Evolutionary conservation across 768 basidiomycete species (phyloP).

Genomic region (Trametes cingulata): DNA sequence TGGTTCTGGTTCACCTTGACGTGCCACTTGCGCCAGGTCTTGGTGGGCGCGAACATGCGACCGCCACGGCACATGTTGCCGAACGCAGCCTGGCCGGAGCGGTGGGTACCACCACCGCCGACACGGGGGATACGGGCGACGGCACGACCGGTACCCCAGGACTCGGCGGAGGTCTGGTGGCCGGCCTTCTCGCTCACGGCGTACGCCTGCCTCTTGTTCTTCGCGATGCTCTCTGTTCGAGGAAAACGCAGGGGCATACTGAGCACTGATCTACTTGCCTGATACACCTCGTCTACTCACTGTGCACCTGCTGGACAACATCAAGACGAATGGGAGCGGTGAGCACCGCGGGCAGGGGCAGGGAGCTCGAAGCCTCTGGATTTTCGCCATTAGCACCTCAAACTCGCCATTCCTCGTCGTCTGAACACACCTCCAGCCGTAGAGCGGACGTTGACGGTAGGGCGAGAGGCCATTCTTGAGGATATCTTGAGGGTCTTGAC

Average conservation of each 20-base stretch:
- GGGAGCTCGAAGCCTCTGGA: slow-evolving; percentile 81
- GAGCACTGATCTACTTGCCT: not conserved
- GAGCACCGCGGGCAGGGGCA: slow-evolving; percentile 93
- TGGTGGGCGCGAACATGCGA: slow-evolving; percentile 99
- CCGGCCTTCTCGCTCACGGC: slow-evolving; percentile 97
- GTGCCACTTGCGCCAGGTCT: slow-evolving; percentile 99
- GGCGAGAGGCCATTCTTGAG: slow-evolving; percentile 84
- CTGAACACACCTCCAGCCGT: slow-evolving; percentile 63
- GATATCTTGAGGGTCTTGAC: slow-evolving; percentile 46
- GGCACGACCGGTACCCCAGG: slow-evolving; percentile 99
- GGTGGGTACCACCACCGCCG: slow-evolving; percentile 96
- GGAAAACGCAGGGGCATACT: not conserved
- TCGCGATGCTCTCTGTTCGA: slow-evolving; percentile 87
- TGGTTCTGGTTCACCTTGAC: slow-evolving; percentile 99
- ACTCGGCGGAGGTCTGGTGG: slow-evolving; percentile 98
- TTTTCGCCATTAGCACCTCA: slow-evolving; percentile 3
- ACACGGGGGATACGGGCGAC: slow-evolving; percentile 99
- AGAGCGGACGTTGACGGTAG: slow-evolving; percentile 84
- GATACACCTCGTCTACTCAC: slow-evolving; percentile 55
- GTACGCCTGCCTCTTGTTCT: slow-evolving; percentile 98
- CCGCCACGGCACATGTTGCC: slow-evolving; percentile 99
- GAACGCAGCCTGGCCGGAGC: slow-evolving; percentile 99
- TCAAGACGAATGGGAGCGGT: slow-evolving; percentile 98
- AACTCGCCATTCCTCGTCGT: not conserved
- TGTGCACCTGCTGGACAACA: slow-evolving; percentile 98